These are phyloP conservation scores for Yarrowia porcina DNA, from an alignment of 805 yeast genomes.

Conservation along the genomic window DNA sequence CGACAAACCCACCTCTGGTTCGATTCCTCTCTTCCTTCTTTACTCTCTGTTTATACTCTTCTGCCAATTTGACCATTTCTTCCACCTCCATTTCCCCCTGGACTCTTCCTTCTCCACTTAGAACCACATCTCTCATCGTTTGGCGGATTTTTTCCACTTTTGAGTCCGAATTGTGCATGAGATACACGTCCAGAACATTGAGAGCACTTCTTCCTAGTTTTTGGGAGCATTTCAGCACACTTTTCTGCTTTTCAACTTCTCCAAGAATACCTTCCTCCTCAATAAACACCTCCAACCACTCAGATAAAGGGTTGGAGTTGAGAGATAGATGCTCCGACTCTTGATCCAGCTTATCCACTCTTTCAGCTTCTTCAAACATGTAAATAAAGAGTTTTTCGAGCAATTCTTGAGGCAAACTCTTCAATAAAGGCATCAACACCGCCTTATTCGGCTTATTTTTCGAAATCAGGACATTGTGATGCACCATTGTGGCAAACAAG, in stretches of 20 bases:
- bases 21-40: background rate
- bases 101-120: background rate
- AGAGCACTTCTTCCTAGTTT: background rate
- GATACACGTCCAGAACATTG: background rate
- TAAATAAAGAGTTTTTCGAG: background rate
- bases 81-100: background rate
- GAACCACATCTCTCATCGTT: slow-evolving; percentile 1
- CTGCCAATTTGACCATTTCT: background rate
- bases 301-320: background rate
- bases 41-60: background rate
- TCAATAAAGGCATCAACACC: background rate
- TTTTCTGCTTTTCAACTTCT: background rate
- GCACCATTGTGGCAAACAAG: slow-evolving; percentile 10
- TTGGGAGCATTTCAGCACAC: background rate
- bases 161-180: background rate
- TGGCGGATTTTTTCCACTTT: background rate
- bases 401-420: background rate
- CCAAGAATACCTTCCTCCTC: background rate
- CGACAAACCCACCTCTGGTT: background rate
- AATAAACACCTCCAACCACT: slow-evolving; percentile 1
- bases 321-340: background rate
- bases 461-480: background rate
- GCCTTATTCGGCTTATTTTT: background rate
- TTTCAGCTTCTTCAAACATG: background rate
- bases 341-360: background rate